Conservation (phyloP, 257 asterid species). For the Marsdenia floribunda region DNA sequence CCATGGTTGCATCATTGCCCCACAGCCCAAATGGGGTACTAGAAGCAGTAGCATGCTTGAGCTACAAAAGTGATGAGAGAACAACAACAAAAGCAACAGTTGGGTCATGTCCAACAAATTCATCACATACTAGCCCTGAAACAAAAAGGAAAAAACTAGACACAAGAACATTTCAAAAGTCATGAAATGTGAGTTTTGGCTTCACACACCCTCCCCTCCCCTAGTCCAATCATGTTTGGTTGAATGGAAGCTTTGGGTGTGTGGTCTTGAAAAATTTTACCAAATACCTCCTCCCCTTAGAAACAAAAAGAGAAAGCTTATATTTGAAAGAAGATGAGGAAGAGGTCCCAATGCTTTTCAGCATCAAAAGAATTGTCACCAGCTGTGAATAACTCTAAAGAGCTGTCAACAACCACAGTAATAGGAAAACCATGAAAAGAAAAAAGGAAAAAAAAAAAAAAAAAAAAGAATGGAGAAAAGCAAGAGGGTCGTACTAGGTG, state of each 20-base stretch:
- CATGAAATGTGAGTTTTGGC: conserved; percentile 24
- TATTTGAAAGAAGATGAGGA: not conserved
- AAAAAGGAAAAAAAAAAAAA: not conserved
- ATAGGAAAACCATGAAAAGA: not conserved
- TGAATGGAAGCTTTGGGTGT: conserved; percentile 22
- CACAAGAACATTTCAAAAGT: conserved; percentile 16
- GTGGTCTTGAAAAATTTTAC: conserved; percentile 7
- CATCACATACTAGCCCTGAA: conserved; percentile 35
- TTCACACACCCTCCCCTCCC: not conserved
- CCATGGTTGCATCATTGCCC: conserved; percentile 24
- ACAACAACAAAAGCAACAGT: conserved; percentile 17
- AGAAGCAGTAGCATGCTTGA: conserved; percentile 53
- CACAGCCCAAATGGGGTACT: conserved; percentile 63
- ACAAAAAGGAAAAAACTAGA: conserved; percentile 58
- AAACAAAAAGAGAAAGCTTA: conserved; percentile 8
- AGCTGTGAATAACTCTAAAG: conserved; percentile 24
- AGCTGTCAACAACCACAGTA: conserved; percentile 9
- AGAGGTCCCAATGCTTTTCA: conserved; percentile 22
- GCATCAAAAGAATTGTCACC: conserved; percentile 39
- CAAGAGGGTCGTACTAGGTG: not conserved
- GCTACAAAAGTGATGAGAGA: conserved; percentile 49
- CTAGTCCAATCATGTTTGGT: conserved; percentile 18
- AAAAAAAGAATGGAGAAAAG: not conserved
- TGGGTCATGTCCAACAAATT: conserved; percentile 38
- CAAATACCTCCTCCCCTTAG: not conserved